A percentile compares a stretch with the other conserved stretches of the same genome.
Evolutionary conservation across 2,329 filamentous ascomycete species (phyloP).

Genomic region (Neopestalotiopsis rosae): DNA sequence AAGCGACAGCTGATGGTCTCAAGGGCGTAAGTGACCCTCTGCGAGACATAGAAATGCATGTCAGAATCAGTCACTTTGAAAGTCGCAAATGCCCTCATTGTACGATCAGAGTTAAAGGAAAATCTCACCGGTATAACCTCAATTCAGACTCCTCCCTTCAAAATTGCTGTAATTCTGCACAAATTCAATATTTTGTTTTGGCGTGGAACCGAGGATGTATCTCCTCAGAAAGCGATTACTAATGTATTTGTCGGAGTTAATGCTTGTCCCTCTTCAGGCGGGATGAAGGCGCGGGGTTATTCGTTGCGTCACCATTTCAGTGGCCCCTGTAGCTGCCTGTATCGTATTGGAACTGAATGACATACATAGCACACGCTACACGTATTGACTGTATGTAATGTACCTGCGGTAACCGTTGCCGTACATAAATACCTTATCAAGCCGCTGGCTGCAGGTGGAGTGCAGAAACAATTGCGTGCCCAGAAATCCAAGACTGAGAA

Average conservation of each 20-base stretch:
- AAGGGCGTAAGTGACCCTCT: too few relatives aligned
- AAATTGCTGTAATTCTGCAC: background rate
- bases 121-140: background rate
- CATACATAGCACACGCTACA: background rate
- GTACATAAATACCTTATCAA: background rate
- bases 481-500: background rate
- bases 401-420: background rate
- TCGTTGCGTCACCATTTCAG: background rate
- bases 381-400: background rate
- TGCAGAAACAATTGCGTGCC: background rate
- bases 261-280: background rate
- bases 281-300: background rate
- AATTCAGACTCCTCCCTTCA: background rate
- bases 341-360: background rate
- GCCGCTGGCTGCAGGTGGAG: background rate
- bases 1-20: too few relatives aligned
- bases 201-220: background rate
- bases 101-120: too few relatives aligned
- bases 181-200: background rate
- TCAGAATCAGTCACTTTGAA: too few relatives aligned
- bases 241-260: background rate
- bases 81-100: too few relatives aligned
- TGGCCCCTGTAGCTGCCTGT: constrained; percentile 3
- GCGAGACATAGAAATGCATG: too few relatives aligned
- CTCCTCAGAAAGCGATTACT: background rate